Base-by-base conservation (phyloP, 164 flowering plant genomes). In the Chimonanthus praecox region DNA sequence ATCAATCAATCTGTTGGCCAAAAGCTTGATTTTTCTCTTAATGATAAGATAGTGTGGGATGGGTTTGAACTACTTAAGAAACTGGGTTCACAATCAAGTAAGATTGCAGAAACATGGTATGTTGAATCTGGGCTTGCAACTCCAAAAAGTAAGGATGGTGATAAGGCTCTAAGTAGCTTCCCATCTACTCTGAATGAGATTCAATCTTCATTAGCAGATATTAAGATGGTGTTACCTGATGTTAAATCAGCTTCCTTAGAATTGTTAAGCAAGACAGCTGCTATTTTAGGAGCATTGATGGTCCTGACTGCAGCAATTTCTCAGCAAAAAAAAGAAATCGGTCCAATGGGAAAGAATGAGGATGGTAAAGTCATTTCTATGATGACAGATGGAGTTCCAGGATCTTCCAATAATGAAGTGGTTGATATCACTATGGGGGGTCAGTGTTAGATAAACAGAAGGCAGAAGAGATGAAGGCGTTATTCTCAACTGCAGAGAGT, bases 81-180 rank as follows among this genome's bases (percentile, higher is more conserved):
- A 67, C 78, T 86, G 72, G 97, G 97, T 6, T 71, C 81, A 69
- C 89, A 90, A 77, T 86, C 90, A 15, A 80, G 81, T 60, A 82
- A 71, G 67, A 78, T 78, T 78, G 98, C 98, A 47, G 97, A 95
- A 78, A 94, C 84, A 73, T 77, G 77, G 54, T 95, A 91, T 80
- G 78, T 95, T 79, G 92, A 93, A 77, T 91, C 96, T 46, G 99
- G 99, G 72, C 91, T 95, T 74, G 99, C 98, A 70, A 79, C 89
- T 79, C 86, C 93, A 50, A 61, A 77, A 70, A 65, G 43, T 71
- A 75, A 74, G 51, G 86, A 77, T 67, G 74, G 7, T 64, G 72
- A 72, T 72, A 84, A 82, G 71, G 77, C 62, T 50, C 65, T 73
- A 71, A 67, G 70, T 74, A 85, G 64, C 21, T 65, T 78, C n/a